Conservation (phyloP, 495 filamentous ascomycete genomes). For the Bathelium albidoporum region DNA sequence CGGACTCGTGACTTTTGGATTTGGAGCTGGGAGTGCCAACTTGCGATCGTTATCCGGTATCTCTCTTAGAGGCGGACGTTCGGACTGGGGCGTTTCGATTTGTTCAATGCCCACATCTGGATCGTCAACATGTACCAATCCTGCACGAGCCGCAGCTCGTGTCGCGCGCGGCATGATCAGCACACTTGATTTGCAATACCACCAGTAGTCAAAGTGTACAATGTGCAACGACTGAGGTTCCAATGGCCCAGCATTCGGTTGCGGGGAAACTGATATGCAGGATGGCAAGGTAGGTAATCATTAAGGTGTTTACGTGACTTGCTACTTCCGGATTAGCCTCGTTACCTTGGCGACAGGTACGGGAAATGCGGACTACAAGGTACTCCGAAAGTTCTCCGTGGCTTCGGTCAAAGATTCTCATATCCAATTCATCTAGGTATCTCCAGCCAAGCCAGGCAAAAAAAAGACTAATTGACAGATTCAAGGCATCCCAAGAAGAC, state of each 20-base stretch:
- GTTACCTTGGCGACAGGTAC: neutral
- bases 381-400: too few relatives aligned
- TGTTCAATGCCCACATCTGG: neutral
- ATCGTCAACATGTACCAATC: conserved; percentile 1
- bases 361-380: too few relatives aligned
- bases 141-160: neutral
- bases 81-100: neutral
- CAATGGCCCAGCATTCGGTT: neutral
- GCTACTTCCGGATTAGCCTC: neutral
- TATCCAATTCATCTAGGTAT: conserved; percentile 1
- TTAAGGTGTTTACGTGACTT: neutral
- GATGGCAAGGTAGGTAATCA: neutral
- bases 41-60: neutral
- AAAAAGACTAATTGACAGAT: neutral
- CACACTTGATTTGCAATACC: neutral
- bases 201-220: neutral
- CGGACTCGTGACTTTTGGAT: neutral
- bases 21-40: neutral
- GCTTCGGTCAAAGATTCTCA: too few relatives aligned
- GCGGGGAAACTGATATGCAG: neutral
- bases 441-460: neutral
- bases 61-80: neutral
- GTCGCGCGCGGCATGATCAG: neutral
- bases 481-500: neutral
- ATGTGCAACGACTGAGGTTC: neutral